A percentile compares a stretch with the other conserved stretches of the same genome.
Conservation (phyloP, 352 stramenopile genomes). For the Phytophthora rubi region DNA sequence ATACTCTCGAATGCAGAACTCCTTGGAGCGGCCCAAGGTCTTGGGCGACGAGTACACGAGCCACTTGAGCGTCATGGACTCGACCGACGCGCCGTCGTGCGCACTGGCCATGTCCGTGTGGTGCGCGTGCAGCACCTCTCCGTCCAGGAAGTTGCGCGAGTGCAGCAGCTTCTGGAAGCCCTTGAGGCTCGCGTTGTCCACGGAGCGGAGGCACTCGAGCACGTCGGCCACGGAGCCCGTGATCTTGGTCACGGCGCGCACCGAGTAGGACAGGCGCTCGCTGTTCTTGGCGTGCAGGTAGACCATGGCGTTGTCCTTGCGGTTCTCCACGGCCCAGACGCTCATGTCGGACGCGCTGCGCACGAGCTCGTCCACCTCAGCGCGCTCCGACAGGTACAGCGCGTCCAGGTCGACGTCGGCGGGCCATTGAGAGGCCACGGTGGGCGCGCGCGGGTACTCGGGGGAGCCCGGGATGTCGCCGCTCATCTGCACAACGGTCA, state of each 20-base stretch:
- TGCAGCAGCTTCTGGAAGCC: conserved; percentile 82
- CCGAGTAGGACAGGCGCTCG: conserved; percentile 74
- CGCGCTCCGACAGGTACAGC: conserved; percentile 77
- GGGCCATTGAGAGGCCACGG: conserved; percentile 63
- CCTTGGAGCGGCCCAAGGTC: conserved; percentile 79
- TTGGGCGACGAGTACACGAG: conserved; percentile 79
- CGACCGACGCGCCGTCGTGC: conserved; percentile 31
- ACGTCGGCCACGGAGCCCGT: conserved; percentile 71
- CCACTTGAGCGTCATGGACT: conserved; percentile 88
- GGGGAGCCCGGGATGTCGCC: conserved; percentile 27
- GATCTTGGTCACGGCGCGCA: conserved; percentile 75
- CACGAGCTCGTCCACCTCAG: conserved; percentile 74
- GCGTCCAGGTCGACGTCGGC: conserved; percentile 77
- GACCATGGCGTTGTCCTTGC: conserved; percentile 68
- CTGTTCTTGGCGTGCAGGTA: conserved; percentile 88
- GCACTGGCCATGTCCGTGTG: conserved; percentile 19
- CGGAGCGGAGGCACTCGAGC: conserved; percentile 79
- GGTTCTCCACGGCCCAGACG: conserved; percentile 77
- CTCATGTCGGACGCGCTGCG: conserved; percentile 70
- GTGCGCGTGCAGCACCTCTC: conserved; percentile 79
- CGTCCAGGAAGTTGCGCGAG: conserved; percentile 76
- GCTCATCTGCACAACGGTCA: conserved; percentile 25
- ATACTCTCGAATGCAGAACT: conserved; percentile 87
- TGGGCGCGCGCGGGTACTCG: conserved; percentile 33
- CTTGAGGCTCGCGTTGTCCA: conserved; percentile 62